Evolutionary conservation across 495 filamentous ascomycete species (phyloP).

Genomic region (Gamarada debralockiae): DNA sequence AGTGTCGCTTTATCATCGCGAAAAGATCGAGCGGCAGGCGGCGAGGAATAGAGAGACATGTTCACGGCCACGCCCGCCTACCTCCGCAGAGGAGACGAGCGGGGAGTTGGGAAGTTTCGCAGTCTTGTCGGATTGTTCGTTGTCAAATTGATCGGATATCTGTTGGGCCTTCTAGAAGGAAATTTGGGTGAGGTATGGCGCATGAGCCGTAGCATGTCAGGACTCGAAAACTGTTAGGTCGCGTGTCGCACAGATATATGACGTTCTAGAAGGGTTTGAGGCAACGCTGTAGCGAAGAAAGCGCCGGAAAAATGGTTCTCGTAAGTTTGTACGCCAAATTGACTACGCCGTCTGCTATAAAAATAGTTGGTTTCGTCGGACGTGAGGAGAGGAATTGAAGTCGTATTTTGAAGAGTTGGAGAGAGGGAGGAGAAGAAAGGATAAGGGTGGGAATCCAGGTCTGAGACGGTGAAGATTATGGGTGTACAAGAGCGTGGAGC

Average conservation of each 20-base stretch:
- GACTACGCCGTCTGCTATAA: no score
- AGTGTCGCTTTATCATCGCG: conserved; percentile 70
- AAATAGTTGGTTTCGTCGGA: not conserved
- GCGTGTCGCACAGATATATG: conserved; percentile 3
- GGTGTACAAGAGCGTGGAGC: not conserved
- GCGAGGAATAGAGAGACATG: conserved; percentile 53
- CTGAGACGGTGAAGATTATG: not conserved
- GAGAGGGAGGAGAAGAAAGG: not conserved
- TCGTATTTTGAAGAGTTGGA: not conserved
- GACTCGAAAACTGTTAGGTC: conserved; percentile 1
- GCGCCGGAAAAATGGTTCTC: not conserved
- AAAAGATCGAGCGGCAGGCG: conserved; percentile 53
- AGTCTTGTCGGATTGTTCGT: not conserved
- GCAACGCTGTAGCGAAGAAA: not conserved
- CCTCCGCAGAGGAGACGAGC: conserved; percentile 57
- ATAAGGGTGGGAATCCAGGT: not conserved
- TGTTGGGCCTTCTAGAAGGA: conserved; percentile 1
- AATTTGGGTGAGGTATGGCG: conserved; percentile 1
- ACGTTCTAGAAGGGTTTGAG: not conserved
- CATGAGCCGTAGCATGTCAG: conserved; percentile 16
- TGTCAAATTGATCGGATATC: conserved; percentile 13
- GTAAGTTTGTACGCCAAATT: no score
- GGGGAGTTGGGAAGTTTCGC: conserved; percentile 29
- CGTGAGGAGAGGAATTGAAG: not conserved
- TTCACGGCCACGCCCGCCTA: conserved; percentile 47